Percentiles rank a stretch among this genome's conserved stretches.
Evolutionary conservation across 2,329 filamentous ascomycete genomes (phyloP).

Genomic region (Calonectria pseudoreteaudii): DNA sequence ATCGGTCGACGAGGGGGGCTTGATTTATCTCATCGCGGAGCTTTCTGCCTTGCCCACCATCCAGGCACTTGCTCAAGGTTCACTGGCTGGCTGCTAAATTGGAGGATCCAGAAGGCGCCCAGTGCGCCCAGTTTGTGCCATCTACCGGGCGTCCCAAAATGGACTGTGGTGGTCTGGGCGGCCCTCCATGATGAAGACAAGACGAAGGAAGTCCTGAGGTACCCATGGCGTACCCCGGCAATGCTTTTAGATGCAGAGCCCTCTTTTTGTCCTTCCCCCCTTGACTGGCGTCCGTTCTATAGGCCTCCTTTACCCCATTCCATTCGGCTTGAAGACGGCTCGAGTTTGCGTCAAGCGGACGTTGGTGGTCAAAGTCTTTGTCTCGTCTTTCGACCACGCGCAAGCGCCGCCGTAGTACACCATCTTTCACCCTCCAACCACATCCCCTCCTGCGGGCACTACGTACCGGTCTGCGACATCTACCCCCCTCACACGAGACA

Average conservation of each 20-base stretch:
- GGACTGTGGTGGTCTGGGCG: constrained; percentile 7
- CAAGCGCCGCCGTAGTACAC: constrained; percentile 5
- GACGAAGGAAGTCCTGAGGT: background rate
- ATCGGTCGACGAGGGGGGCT: background rate
- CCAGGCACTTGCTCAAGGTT: constrained; percentile 18
- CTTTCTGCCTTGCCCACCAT: background rate
- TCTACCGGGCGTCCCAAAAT: background rate
- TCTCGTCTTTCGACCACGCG: background rate
- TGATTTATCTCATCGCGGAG: background rate
- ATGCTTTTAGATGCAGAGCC: background rate
- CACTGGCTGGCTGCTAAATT: constrained; percentile 24
- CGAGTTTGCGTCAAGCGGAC: background rate
- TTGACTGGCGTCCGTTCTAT: background rate
- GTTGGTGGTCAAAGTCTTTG: constrained; percentile 10
- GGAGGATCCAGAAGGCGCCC: constrained; percentile 22
- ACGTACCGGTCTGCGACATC: constrained; percentile 25
- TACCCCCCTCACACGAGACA: constrained; percentile 25
- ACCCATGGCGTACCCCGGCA: background rate
- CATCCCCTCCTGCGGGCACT: constrained; percentile 14
- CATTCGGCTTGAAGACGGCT: background rate
- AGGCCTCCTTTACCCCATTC: background rate
- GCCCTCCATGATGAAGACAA: background rate
- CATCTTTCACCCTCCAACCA: background rate
- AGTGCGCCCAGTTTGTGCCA: constrained; percentile 12
- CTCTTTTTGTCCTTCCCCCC: background rate